phyloP scores from a whole-genome alignment of 495 filamentous ascomycete species.

The Parathielavia hyrcaniae region DNA sequence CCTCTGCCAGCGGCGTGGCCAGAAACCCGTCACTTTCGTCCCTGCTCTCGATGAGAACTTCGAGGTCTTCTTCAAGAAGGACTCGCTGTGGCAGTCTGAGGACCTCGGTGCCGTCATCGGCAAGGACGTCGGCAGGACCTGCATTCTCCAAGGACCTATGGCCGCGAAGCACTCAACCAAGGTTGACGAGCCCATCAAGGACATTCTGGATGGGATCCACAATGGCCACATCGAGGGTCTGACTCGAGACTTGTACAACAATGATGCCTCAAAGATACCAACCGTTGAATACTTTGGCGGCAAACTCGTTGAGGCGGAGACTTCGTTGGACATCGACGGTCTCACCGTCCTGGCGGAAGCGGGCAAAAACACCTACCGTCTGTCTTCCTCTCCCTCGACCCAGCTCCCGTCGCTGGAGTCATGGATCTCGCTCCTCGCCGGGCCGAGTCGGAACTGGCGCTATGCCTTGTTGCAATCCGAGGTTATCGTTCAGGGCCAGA shows the following conservation, averaged over 20 bases:
- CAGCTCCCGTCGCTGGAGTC: slow-evolving; percentile 68
- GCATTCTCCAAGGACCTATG: slow-evolving; percentile 93
- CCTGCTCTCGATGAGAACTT: slow-evolving; percentile 90
- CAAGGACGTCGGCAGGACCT: slow-evolving; percentile 90
- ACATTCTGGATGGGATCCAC: slow-evolving; percentile 88
- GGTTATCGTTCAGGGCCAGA: slow-evolving; percentile 88
- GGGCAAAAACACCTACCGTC: slow-evolving; percentile 69
- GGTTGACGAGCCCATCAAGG: slow-evolving; percentile 86
- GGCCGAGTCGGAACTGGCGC: slow-evolving; percentile 76
- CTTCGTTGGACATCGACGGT: slow-evolving; percentile 66
- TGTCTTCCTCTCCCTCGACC: slow-evolving; percentile 62
- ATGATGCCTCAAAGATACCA: slow-evolving; percentile 67
- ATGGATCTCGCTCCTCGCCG: slow-evolving; percentile 89
- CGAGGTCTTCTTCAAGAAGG: slow-evolving; percentile 99
- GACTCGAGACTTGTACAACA: slow-evolving; percentile 71
- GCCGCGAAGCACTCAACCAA: slow-evolving; percentile 82
- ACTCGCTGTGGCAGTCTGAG: slow-evolving; percentile 99
- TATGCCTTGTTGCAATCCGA: slow-evolving; percentile 97
- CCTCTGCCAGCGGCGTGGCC: slow-evolving; percentile 84
- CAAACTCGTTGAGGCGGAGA: slow-evolving; percentile 57
- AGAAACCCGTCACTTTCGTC: slow-evolving; percentile 96
- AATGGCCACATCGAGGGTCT: slow-evolving; percentile 73
- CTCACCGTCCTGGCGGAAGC: slow-evolving; percentile 68
- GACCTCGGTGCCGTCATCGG: slow-evolving; percentile 91
- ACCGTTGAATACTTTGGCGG: slow-evolving; percentile 93